Evolutionary conservation across 805 yeast species (phyloP).

Genomic region (Blastobotrys americana): DNA sequence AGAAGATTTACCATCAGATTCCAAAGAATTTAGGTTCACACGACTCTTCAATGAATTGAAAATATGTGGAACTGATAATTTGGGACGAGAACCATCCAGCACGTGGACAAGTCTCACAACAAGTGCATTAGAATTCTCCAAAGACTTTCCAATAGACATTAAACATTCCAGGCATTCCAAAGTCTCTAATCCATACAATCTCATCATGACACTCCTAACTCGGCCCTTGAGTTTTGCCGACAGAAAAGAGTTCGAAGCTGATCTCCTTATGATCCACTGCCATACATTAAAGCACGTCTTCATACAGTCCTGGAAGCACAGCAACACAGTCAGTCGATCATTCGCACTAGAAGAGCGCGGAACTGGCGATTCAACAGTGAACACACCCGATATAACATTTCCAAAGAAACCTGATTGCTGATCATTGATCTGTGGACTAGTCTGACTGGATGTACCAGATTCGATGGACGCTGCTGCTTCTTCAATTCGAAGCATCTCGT

Average conservation of each 20-base stretch:
- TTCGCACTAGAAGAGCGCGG: conserved; percentile 42
- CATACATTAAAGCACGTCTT: conserved; percentile 55
- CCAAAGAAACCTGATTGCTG: conserved; percentile 43
- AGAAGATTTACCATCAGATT: conserved; percentile 34
- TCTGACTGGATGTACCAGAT: not conserved
- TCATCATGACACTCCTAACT: conserved; percentile 58
- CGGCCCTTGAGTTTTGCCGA: conserved; percentile 60
- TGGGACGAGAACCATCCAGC: conserved; percentile 78
- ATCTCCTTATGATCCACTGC: conserved; percentile 53
- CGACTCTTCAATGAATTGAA: conserved; percentile 48
- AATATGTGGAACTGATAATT: conserved; percentile 60
- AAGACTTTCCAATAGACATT: conserved; percentile 33
- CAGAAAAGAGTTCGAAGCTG: conserved; percentile 39
- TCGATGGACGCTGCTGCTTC: conserved; percentile 10
- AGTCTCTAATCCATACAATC: conserved; percentile 60
- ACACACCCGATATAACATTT: conserved; percentile 62
- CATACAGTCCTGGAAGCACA: conserved; percentile 57
- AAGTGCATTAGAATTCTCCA: conserved; percentile 19
- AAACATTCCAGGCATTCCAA: conserved; percentile 65
- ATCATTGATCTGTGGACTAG: not conserved
- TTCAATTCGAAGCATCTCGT: conserved; percentile 33
- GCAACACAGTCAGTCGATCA: conserved; percentile 49
- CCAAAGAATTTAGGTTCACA: conserved; percentile 31
- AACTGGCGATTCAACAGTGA: conserved; percentile 60
- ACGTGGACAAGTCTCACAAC: conserved; percentile 63